Evolutionary conservation across 2,329 filamentous ascomycete genomes (phyloP).

Genomic region (Alternaria gaisen): DNA sequence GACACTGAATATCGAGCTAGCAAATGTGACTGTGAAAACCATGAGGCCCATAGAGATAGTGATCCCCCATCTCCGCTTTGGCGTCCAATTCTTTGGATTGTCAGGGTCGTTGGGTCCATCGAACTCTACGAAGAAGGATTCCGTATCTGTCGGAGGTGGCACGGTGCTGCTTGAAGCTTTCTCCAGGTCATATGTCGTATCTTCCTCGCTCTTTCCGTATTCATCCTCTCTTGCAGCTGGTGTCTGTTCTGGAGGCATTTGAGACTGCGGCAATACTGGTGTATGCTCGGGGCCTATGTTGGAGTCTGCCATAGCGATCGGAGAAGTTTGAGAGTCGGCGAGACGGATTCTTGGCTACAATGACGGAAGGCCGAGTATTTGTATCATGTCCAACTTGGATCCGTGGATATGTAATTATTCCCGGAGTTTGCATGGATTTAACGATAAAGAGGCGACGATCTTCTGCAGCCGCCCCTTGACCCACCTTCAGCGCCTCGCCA

Average conservation of each 20-base stretch:
- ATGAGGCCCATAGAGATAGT: slow-evolving; percentile 68
- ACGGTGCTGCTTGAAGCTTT: slow-evolving; percentile 4
- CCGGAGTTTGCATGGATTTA: slow-evolving; percentile 17
- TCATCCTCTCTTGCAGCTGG: neutral
- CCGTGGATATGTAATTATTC: slow-evolving; percentile 17
- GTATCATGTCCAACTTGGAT: slow-evolving; percentile 5
- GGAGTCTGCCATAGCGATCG: slow-evolving; percentile 1
- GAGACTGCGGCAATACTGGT: neutral
- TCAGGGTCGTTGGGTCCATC: slow-evolving; percentile 76
- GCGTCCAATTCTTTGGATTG: slow-evolving; percentile 74
- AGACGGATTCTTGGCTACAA: neutral
- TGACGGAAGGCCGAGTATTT: slow-evolving; percentile 7
- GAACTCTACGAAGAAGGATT: slow-evolving; percentile 69
- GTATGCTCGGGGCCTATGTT: neutral
- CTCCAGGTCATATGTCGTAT: slow-evolving; percentile 15
- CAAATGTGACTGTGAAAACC: slow-evolving; percentile 55
- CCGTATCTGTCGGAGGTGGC: slow-evolving; percentile 24
- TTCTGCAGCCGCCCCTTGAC: slow-evolving; percentile 3
- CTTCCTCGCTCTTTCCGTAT: slow-evolving; percentile 17
- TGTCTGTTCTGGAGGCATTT: neutral
- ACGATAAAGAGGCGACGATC: neutral
- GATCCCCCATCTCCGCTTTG: slow-evolving; percentile 71
- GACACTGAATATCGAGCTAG: slow-evolving; percentile 66
- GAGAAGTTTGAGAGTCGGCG: neutral
- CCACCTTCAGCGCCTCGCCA: slow-evolving; percentile 6